These are phyloP conservation scores for Fusarium ramigenum DNA, from an alignment of 2,329 filamentous ascomycete species.

Conservation along the genomic window DNA sequence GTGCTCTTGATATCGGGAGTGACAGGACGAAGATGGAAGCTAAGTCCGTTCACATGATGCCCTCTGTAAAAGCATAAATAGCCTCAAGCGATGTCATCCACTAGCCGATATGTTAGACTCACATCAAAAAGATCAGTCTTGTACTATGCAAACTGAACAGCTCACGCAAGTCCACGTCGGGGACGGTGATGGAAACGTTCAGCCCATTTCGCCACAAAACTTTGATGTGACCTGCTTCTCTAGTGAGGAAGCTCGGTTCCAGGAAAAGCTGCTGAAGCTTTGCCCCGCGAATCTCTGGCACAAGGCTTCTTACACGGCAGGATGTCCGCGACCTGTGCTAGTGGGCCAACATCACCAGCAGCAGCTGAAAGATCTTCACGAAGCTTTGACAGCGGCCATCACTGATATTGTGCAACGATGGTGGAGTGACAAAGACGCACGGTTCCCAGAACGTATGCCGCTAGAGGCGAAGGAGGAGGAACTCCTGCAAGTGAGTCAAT, in stretches of 20 bases:
- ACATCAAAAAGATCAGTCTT: fast-evolving
- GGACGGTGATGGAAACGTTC: background rate
- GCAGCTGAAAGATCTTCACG: slow-evolving; percentile 44
- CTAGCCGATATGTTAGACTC: no score
- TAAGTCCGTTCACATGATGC: fast-evolving
- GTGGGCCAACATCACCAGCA: slow-evolving; percentile 43
- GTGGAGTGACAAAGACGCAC: slow-evolving; percentile 48
- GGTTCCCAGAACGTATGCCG: slow-evolving; percentile 48
- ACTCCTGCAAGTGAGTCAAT: slow-evolving; percentile 38
- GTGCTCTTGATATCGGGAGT: fast-evolving
- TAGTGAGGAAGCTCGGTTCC: slow-evolving; percentile 28
- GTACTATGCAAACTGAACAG: slow-evolving; percentile 1
- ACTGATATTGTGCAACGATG: slow-evolving; percentile 51
- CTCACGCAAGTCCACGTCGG: slow-evolving; percentile 38
- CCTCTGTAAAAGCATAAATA: background rate
- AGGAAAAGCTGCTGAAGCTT: slow-evolving; percentile 27
- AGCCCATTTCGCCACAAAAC: slow-evolving; percentile 51
- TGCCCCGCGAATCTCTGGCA: slow-evolving; percentile 46
- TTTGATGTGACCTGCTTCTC: slow-evolving; percentile 58
- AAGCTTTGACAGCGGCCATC: slow-evolving; percentile 46
- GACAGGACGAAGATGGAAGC: fast-evolving
- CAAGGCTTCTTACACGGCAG: slow-evolving; percentile 38
- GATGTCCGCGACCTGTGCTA: slow-evolving; percentile 50
- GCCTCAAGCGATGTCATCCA: background rate
- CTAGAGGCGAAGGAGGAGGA: slow-evolving; percentile 45